Conservation (phyloP, 306 rosid species). For the Argentina anserina region DNA sequence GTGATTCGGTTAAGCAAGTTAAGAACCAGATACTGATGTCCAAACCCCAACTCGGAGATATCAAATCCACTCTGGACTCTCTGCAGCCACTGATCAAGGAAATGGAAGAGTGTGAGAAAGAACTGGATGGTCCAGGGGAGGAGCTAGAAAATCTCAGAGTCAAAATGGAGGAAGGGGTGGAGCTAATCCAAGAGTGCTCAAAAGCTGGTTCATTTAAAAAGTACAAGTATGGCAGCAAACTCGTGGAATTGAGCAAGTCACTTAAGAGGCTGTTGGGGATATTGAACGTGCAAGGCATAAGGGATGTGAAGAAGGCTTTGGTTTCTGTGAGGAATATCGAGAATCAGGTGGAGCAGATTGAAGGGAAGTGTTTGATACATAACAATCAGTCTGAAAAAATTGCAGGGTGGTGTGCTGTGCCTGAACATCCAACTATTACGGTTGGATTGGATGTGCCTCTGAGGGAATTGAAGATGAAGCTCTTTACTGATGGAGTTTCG, state of each 20-base stretch:
- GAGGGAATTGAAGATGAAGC: conserved; percentile 40
- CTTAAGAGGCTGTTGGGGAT: neutral
- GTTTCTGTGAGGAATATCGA: neutral
- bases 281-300: neutral
- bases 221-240: neutral
- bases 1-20: neutral
- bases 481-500: conserved; percentile 20
- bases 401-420: conserved; percentile 26
- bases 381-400: neutral
- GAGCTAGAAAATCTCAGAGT: neutral
- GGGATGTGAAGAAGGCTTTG: neutral
- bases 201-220: neutral
- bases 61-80: conserved; percentile 2
- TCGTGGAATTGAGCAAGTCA: neutral
- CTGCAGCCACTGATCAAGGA: neutral
- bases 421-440: conserved; percentile 20
- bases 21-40: neutral
- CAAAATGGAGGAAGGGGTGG: neutral
- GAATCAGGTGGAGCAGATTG: neutral
- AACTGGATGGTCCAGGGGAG: neutral
- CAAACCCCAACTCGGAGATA: neutral
- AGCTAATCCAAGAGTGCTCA: neutral
- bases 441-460: conserved; percentile 51
- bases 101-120: neutral
- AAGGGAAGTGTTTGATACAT: conserved; percentile 8